Evolutionary conservation across 1,284 basidiomycete genomes (phyloP), one percentile per base, ranked within the genome.

Genomic region (Rhodotorula sp.): DNA sequence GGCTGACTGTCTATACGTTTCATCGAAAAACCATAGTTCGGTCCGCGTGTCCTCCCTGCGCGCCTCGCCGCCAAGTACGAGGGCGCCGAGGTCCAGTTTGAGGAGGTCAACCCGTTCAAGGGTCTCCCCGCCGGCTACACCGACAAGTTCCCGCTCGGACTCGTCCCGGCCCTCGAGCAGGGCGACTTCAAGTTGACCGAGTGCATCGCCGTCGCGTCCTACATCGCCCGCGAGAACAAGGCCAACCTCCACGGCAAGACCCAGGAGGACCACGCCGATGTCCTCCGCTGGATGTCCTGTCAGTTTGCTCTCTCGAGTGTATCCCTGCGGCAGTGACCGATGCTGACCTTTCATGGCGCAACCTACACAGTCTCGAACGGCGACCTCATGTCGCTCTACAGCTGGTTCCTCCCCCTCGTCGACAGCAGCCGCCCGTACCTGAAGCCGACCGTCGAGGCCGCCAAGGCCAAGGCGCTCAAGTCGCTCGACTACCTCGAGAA

Each of bases 171-270:
- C 49, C 87, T 91, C 68, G 90, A 93, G 81, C 84, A 95, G 80
- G 93, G 93, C 71, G 76, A 79, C 66, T 87, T 93, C 84, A 84
- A 84, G 77, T 83, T 98, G 73, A 86, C 87, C 78, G 95, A 96
- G 85, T 84, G 86, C 67, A 81, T 84, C 71, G 88, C 93, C 69
- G 93, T 98, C 80, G 89, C 91, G 64, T 60, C 64, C 62, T 68
- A 66, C 68, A 86, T 87, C 84, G 86, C 86, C 30, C 59, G 70
- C 60, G 67, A 69, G 63, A 77, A 77, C 76, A 74, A 73, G 70
- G 62, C 69, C 58, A 71, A 66, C 63, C 72, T 78, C 42, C 68
- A 75, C 68, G 77, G 77, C 61, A 53, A 68, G 54, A 65, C 60
- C 49, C 58, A 68, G 61, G 76, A 74, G 59, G 74, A 77, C 46